phyloP scores from a whole-genome alignment of 1,284 basidiomycete genomes.

The Inonotus obliquus region DNA sequence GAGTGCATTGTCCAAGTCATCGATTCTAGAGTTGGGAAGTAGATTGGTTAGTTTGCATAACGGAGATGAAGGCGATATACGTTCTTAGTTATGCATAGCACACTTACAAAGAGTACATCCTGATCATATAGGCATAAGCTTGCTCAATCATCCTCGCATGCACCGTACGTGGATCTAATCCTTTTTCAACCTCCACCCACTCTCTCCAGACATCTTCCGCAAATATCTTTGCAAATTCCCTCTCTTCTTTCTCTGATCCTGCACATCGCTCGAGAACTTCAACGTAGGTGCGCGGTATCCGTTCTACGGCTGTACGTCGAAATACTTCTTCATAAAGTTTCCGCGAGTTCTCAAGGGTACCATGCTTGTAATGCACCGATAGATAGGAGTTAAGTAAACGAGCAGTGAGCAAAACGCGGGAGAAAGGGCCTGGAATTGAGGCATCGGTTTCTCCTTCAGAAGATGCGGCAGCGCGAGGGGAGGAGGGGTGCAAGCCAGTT shows the following conservation, averaged over 20 bases:
- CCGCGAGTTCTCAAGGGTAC: slow-evolving; percentile 44
- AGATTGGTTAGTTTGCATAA: too few relatives aligned
- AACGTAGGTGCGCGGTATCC: slow-evolving; percentile 55
- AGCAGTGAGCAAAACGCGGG: slow-evolving; percentile 52
- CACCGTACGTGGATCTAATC: slow-evolving; percentile 27
- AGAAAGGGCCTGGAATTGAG: slow-evolving; percentile 42
- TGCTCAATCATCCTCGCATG: slow-evolving; percentile 56
- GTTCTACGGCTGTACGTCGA: slow-evolving; percentile 35
- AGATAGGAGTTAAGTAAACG: slow-evolving; percentile 81
- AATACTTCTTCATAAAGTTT: slow-evolving; percentile 48
- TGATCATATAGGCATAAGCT: slow-evolving; percentile 59
- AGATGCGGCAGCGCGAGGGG: neutral
- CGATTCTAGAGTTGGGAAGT: slow-evolving; percentile 17
- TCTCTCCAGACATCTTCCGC: slow-evolving; percentile 54
- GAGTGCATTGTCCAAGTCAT: slow-evolving; percentile 23
- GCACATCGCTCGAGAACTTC: slow-evolving; percentile 68
- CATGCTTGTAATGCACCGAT: slow-evolving; percentile 68
- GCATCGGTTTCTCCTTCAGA: slow-evolving; percentile 22
- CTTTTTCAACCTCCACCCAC: slow-evolving; percentile 46
- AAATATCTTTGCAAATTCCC: slow-evolving; percentile 41
- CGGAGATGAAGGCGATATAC: too few relatives aligned
- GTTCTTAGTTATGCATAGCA: neutral
- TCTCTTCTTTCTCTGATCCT: slow-evolving; percentile 41
- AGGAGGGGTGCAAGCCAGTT: slow-evolving; percentile 20
- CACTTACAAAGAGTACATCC: slow-evolving; percentile 55